Base-by-base conservation (phyloP, 2,329 filamentous ascomycete genomes). In the Cladosporium sp. region DNA sequence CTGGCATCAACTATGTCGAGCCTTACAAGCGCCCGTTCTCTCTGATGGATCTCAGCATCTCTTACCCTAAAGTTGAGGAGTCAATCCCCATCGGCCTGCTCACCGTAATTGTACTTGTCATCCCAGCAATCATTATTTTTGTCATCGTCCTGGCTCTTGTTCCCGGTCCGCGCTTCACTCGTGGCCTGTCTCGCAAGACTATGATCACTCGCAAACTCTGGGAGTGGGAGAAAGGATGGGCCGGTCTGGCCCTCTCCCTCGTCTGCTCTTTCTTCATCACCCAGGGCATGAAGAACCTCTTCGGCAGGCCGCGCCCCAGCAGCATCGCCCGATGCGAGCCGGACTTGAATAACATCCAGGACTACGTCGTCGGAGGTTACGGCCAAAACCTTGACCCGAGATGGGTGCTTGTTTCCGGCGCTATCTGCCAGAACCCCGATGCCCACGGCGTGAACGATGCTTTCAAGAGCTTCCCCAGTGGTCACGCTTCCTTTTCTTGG, bases 141-240 rank as follows among this genome's bases (percentile, higher is more conserved):
- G 32, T 89, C 46, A 77, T 92, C 51, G 80, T 81, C 35, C 68
- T 94, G 13, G 52, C 80, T 8, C 69, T 92, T 57, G 82, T 93
- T 1, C 89, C 89, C 1, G 88, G 86, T 3, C 77, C 80, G 5
- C 84, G 83, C 1, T 82, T 85, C 1, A 78, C 49, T 2, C 50
- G 55, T 12, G 47, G 46, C 2, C 53, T 53, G 18, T 57, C 52
- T 9, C 50, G 57, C 18, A 68, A 77, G 3, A 69, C 88, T 48
- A 75, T 91, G 38, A 90, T 88, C 83, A 81, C 80, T 64, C 79
- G 88, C 57, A 95, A 93, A 70, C 67, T 95, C 1, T 96, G 92
- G 90, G 91, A 96, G 67, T 83, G 88, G 66, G 89, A 96, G 64
- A 67, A 82, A 2, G 90, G 88, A 52, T 88, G 85, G 82, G 81